Evolutionary conservation across 768 basidiomycete genomes (phyloP).

Genomic region (Boletus rubropictus): DNA sequence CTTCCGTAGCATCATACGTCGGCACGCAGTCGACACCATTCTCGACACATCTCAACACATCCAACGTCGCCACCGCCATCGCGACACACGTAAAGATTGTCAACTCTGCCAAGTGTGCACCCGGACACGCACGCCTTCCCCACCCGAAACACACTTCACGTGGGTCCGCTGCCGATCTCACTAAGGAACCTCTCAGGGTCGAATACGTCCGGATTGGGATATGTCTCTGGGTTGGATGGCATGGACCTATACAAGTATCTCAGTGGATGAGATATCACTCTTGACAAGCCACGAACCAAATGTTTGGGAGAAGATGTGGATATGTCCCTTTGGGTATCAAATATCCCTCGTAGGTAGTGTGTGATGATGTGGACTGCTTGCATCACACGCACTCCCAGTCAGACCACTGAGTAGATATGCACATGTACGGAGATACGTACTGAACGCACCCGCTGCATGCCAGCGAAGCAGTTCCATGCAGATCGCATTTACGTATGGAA

Average conservation of each 20-base stretch:
- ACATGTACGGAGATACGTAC: not conserved
- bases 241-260: too few relatives aligned
- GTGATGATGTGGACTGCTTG: slow-evolving; percentile 7
- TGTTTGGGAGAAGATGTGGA: too few relatives aligned
- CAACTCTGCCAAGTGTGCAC: slow-evolving; percentile 2
- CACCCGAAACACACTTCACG: slow-evolving; percentile 12
- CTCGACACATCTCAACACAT: slow-evolving; percentile 5
- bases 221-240: too few relatives aligned
- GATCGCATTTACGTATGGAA: slow-evolving; percentile 16
- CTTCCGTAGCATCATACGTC: not conserved
- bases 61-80: not conserved
- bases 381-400: not conserved
- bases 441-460: not conserved
- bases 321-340: too few relatives aligned
- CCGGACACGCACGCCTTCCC: slow-evolving; percentile 7
- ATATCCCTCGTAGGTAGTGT: slow-evolving; percentile 7
- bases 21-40: not conserved
- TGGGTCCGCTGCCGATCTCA: slow-evolving; percentile 3
- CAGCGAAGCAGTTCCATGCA: slow-evolving; percentile 13
- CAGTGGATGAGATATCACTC: too few relatives aligned
- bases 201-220: slow-evolving; percentile 1
- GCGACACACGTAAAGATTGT: slow-evolving; percentile 7
- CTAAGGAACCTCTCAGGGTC: slow-evolving; percentile 9
- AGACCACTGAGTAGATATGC: not conserved
- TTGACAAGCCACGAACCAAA: too few relatives aligned